Base-by-base conservation (phyloP, 1,284 basidiomycete species). In the Mycosarcoma maydis region DNA sequence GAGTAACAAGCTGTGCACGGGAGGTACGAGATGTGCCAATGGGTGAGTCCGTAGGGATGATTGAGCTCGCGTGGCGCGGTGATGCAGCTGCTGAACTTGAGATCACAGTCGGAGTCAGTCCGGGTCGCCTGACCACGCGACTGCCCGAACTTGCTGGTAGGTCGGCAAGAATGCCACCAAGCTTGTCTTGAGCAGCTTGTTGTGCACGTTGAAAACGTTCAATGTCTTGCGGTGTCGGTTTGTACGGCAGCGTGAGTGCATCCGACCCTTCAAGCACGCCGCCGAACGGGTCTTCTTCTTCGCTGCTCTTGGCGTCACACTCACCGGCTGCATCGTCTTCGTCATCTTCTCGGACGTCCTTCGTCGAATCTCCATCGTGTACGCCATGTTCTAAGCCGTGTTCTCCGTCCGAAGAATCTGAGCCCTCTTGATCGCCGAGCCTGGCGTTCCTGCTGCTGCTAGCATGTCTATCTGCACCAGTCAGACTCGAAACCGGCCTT, bases 181-280 rank as follows among this genome's bases (percentile, higher is more conserved):
- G 68, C 54, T 76, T 76, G 70, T 90, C 89, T 83, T 95, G 92
- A 27, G 92, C 90, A 13, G 85, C 81, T 34, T 85, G 76, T 49
- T 89, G 86, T 75, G 90, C 90, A 62, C 85, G 85, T 67, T 94
- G 90, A 79, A 92, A 98, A 37, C 87, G 85, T 46, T 86, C 82
- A 76, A 90, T 90, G 81, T 98, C 95, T 9, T 80, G 77, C n/a
- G 83, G 83, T 81, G 33, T 94, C 88, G 6, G 83, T 81, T n/a
- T 58, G 33, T 93, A 94, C 68, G 87, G 88, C 17, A 85, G 83
- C 24, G 87, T 90, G 80, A 93, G 91, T 24, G 92, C 88, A 49
- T 97, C 90, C 14, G 86, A 84, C 0, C 86, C 84, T 16, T 82
- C 83, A 47, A 98, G 85, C 9, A 51, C 94, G 84, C 34, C 94